A percentile compares a stretch with the other conserved stretches of the same genome.
phyloP scores from a whole-genome alignment of 352 stramenopile species.

The Achlya hypogyna region DNA sequence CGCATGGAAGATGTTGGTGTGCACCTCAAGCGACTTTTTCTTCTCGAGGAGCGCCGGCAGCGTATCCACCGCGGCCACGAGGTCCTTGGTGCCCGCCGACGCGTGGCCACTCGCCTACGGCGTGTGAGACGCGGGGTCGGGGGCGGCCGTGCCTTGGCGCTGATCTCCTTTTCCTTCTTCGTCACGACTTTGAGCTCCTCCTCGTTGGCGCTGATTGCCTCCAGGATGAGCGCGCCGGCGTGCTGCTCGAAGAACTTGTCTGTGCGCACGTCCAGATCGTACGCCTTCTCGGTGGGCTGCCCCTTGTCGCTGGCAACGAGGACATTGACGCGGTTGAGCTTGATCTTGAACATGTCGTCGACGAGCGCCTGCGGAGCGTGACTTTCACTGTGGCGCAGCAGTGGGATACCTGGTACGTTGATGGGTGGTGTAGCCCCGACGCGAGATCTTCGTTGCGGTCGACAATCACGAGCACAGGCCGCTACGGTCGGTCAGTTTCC shows the following conservation, averaged over 20 bases:
- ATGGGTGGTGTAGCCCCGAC: conserved; percentile 92
- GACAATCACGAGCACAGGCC: conserved; percentile 94
- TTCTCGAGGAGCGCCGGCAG: conserved; percentile 73
- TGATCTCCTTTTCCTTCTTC: conserved; percentile 78
- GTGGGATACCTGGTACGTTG: conserved; percentile 62
- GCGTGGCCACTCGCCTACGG: conserved; percentile 52
- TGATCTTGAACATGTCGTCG: conserved; percentile 93
- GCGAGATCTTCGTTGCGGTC: conserved; percentile 96
- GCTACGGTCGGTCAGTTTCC: conserved; percentile 30
- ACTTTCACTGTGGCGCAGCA: neutral
- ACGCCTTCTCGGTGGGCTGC: conserved; percentile 45
- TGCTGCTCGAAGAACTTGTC: conserved; percentile 80
- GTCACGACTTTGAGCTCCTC: conserved; percentile 83
- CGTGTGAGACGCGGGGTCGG: neutral
- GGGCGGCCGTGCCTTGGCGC: conserved; percentile 27
- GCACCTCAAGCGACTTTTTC: conserved; percentile 84
- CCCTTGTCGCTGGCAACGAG: conserved; percentile 32
- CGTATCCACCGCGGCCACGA: conserved; percentile 76
- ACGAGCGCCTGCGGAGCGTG: conserved; percentile 75
- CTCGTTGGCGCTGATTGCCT: conserved; percentile 81
- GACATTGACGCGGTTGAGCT: conserved; percentile 94
- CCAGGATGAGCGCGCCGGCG: conserved; percentile 62
- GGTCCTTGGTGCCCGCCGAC: conserved; percentile 68
- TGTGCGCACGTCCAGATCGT: conserved; percentile 71
- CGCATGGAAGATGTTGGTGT: conserved; percentile 84